These are phyloP conservation scores for Plasmodium gaboni DNA, from an alignment of 169 alveolate genomes.

Conservation along the genomic window DNA sequence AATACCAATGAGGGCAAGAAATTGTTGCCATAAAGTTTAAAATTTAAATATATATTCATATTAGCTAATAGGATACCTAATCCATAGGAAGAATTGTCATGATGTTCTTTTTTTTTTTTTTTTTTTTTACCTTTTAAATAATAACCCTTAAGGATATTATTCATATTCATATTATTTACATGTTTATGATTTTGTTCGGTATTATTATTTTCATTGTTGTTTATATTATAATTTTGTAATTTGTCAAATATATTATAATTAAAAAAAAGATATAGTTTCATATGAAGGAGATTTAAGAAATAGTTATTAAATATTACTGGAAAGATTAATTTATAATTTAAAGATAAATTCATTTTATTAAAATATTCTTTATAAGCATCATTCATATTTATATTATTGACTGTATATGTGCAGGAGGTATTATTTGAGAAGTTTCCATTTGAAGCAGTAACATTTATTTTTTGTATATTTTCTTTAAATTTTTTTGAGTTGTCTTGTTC, in stretches of 20 bases:
- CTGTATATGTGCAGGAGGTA: slow-evolving; percentile 8
- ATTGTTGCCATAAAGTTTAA: neutral
- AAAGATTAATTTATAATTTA: slow-evolving; percentile 38
- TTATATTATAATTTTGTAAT: neutral
- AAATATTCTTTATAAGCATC: slow-evolving; percentile 37
- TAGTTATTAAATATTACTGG: slow-evolving; percentile 52
- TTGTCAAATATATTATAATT: slow-evolving; percentile 35
- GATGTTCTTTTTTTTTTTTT: neutral
- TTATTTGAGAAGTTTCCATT: neutral
- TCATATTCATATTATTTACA: neutral
- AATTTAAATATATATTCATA: slow-evolving; percentile 35
- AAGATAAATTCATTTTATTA: slow-evolving; percentile 13
- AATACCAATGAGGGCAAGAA: slow-evolving; percentile 36
- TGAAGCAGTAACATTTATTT: slow-evolving; percentile 1
- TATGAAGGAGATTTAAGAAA: slow-evolving; percentile 48
- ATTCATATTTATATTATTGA: slow-evolving; percentile 52
- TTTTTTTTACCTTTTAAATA: slow-evolving; percentile 26
- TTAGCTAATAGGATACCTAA: slow-evolving; percentile 31
- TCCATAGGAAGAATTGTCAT: slow-evolving; percentile 34
- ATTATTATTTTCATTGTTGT: neutral
- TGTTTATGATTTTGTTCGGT: neutral
- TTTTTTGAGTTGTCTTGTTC: neutral
- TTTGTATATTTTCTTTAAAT: slow-evolving; percentile 27
- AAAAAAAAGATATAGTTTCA: slow-evolving; percentile 47
- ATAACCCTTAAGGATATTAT: slow-evolving; percentile 20